These are phyloP conservation scores for Racocetra persica DNA, from an alignment of 371 early-diverging fungal species.

Conservation along the genomic window DNA sequence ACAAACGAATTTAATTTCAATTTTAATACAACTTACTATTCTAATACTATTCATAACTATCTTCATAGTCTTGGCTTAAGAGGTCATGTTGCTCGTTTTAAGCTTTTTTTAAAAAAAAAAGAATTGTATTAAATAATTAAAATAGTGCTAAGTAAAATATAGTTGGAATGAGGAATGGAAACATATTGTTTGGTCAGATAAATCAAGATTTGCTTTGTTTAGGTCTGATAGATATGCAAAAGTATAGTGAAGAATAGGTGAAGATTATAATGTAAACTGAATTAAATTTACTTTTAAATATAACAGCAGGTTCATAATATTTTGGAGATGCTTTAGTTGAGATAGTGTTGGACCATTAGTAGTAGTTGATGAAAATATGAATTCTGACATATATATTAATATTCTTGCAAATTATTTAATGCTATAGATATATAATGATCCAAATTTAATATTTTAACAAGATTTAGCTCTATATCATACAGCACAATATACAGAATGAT, in stretches of 20 bases:
- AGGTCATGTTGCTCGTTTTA: not conserved
- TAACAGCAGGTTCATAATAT: not conserved
- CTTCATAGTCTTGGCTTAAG: not conserved
- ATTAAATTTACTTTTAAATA: slow-evolving; percentile 16
- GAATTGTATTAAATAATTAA: not conserved
- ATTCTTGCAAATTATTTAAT: not conserved
- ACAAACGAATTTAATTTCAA: no score
- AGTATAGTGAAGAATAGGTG: not conserved
- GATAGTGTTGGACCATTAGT: not conserved
- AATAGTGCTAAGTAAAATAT: not conserved
- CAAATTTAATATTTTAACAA: not conserved
- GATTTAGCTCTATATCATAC: not conserved
- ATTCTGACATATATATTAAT: not conserved
- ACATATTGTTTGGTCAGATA: not conserved
- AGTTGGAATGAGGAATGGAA: slow-evolving; percentile 10
- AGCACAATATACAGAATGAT: no score
- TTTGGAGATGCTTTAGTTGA: not conserved
- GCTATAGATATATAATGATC: not conserved
- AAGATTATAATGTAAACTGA: slow-evolving; percentile 11
- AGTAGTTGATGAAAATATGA: slow-evolving; percentile 1
- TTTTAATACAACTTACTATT: not conserved
- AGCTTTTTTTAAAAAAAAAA: not conserved
- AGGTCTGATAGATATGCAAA: not conserved
- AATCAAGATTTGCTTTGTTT: not conserved
- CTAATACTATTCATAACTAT: not conserved